These are phyloP conservation scores for Lasiosphaeria ovina DNA, from an alignment of 495 filamentous ascomycete species.

Conservation along the genomic window DNA sequence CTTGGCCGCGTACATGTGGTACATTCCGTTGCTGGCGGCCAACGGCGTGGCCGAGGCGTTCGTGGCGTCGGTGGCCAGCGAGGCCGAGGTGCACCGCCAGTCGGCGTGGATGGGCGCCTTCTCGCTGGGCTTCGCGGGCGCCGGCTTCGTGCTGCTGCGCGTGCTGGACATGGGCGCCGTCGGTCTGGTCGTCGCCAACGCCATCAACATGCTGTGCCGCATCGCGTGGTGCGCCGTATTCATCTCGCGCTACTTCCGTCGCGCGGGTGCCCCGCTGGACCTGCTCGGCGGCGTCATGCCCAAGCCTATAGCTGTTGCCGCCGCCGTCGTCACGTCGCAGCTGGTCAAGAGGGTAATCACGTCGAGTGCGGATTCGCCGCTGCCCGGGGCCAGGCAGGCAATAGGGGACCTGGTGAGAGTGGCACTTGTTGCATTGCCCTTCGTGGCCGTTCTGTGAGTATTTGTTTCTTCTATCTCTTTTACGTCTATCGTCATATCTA, in stretches of 20 bases:
- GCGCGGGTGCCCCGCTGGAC: conserved; percentile 32
- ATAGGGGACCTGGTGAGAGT: conserved; percentile 51
- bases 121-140: conserved; percentile 65
- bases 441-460: conserved; percentile 61
- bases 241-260: conserved; percentile 61
- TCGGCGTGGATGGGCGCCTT: conserved; percentile 79
- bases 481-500: conserved; percentile 12
- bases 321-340: conserved; percentile 22
- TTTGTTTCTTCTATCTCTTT: conserved; percentile 1
- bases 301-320: conserved; percentile 16
- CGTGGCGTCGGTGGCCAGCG: conserved; percentile 75
- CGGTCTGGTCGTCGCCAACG: conserved; percentile 82
- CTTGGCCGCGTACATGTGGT: conserved; percentile 79
- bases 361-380: conserved; percentile 22
- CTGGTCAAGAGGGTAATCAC: conserved; percentile 26
- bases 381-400: conserved; percentile 24
- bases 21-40: conserved; percentile 86
- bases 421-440: conserved; percentile 50
- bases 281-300: conserved; percentile 31
- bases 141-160: conserved; percentile 68
- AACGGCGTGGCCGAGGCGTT: conserved; percentile 95
- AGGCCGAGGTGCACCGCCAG: conserved; percentile 68
- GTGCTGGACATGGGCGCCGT: conserved; percentile 65
- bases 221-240: conserved; percentile 78
- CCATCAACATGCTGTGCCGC: conserved; percentile 78